phyloP scores from a whole-genome alignment of 2,329 filamentous ascomycete species.

The Paramyrothecium roridum region DNA sequence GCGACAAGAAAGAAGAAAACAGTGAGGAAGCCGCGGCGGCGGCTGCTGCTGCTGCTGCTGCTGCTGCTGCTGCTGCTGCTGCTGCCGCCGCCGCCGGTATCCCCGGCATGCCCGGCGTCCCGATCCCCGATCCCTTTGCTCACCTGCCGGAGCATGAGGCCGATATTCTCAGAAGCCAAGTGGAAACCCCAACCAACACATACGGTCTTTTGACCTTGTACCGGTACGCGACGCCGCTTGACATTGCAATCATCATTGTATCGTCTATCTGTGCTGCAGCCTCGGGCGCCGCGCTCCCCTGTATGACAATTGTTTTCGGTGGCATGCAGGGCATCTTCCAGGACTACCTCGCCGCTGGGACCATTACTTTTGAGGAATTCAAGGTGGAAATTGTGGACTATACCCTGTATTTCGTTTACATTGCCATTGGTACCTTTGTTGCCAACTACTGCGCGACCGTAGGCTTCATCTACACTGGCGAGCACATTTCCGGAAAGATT shows the following conservation, averaged over 20 bases:
- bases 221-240: slow-evolving; percentile 60
- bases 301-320: slow-evolving; percentile 76
- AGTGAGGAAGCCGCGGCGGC: too few species aligned
- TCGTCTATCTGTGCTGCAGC: slow-evolving; percentile 59
- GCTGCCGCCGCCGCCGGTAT: too few species aligned
- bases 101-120: too few species aligned
- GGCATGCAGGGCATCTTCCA: slow-evolving; percentile 67
- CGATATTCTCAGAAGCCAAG: slow-evolving; percentile 59
- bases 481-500: slow-evolving; percentile 32
- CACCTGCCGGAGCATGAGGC: slow-evolving; percentile 52
- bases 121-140: background rate
- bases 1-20: too few species aligned
- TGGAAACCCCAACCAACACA: slow-evolving; percentile 58
- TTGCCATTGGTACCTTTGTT: slow-evolving; percentile 72
- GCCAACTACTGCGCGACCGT: slow-evolving; percentile 72
- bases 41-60: too few species aligned
- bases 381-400: slow-evolving; percentile 38
- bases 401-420: slow-evolving; percentile 75
- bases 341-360: slow-evolving; percentile 44
- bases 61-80: too few species aligned
- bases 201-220: slow-evolving; percentile 60
- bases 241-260: slow-evolving; percentile 56
- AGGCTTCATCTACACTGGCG: slow-evolving; percentile 66
- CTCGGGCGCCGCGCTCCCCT: slow-evolving; percentile 65
- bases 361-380: slow-evolving; percentile 48